Base-by-base conservation (phyloP, 2,329 filamentous ascomycete species). In the Pyrenophora seminiperda region DNA sequence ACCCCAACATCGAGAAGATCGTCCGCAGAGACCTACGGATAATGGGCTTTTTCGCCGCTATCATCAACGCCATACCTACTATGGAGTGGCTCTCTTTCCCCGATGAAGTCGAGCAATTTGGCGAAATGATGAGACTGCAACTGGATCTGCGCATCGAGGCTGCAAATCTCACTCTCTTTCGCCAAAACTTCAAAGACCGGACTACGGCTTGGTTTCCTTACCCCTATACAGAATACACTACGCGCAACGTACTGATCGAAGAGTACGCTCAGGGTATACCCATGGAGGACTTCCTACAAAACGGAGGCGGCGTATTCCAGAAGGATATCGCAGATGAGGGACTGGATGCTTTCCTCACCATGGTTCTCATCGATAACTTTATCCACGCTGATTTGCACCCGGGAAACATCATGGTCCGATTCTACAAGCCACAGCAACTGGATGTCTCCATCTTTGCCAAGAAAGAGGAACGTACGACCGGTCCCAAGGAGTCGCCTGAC, bases 331-430 rank as follows among this genome's bases (percentile, higher is more conserved):
- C 94, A 3, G 87, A 96, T 50, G 93, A 97, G 76, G 94, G 94
- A 0, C 83, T 99, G 0, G 92, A 99, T 70, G 92, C 93, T 3
- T 99, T 99, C 73, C 76, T 99, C 41, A 90, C 92, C 65, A 99
- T 99, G 94, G 78, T 99, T 13, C 81, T 99, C 10, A 87, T 99
- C 31, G 94, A 99, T 73, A 99, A 99, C 72, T 99, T 99, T 72
- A 87, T 97, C 19, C 94, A 99, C 68, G 93, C 94, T 4, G 94
- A 99, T 70, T 77, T 99, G 22, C 94, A 99, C 70, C 94, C 94
- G 0, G 94, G 94, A 19, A 99, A 99, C 72, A 97, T 99, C 75
- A 97, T 99, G 92, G 93, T 99, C 38, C 91, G 95, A 56, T 99
- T 99, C 77, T 97, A 97, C 75, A 86, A 93, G 65, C 86, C 92